Base-by-base conservation (phyloP, 805 yeast genomes). In the Lipomyces mesembrius region DNA sequence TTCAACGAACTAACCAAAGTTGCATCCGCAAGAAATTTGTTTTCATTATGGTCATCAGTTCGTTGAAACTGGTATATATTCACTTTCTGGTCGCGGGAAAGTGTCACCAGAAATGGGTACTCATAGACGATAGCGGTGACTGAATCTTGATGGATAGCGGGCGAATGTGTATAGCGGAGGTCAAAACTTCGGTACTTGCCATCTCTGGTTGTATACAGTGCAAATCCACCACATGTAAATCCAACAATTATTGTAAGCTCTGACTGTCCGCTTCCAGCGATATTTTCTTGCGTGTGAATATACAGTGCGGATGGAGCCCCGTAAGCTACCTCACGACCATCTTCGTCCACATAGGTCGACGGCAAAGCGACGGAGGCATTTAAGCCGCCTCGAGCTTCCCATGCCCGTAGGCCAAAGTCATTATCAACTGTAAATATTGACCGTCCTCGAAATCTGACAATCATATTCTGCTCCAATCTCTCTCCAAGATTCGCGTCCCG, bases 71-170 rank as follows among this genome's bases (percentile, higher is more conserved):
- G 25, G 55, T 32, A 67, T 1, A 67, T 46, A 11, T 64, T 60
- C 5, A 64, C 22, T 3, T 27, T n/a, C 43, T 59, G 35, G n/a
- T 39, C 29, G 2, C n/a, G 57, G 11, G 66, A 49, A 14, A 64
- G 56, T 14, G 68, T 67, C 34, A 53, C 64, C 17, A 67, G 22
- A 49, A 65, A 67, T 2, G 71, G 71, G 11, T 22, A 37, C 49
- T 61, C 66, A 25, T 20, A 58, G 9, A 53, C 68, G 2, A 59
- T 55, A 17, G 68, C 35, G 5, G 35, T 32, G 17, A 67, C 39
- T 17, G 63, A 53, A 37, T 27, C 63, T 7, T 29, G 22, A 29
- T 17, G 25, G 14, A 25, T 27, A 14, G 22, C 20, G 8, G 69
- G 61, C 22, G 65, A 56, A n/a, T 62, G 60, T 5, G 61, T 32